Conservation (phyloP, 2,329 filamentous ascomycete genomes). For the Fusarium xyrophilum region DNA sequence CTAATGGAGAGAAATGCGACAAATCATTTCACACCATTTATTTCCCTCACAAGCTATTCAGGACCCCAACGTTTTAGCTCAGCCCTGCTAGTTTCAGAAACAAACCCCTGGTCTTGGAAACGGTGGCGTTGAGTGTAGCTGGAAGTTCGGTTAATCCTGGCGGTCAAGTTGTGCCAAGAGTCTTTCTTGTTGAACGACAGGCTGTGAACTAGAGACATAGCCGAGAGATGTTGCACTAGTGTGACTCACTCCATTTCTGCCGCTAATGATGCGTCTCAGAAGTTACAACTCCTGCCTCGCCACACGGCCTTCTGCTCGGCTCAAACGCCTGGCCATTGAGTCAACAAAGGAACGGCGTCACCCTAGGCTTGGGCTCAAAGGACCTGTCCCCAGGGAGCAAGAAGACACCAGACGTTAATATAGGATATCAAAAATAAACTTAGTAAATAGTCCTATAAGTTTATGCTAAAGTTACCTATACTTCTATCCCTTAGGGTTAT, state of each 20-base stretch:
- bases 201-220: neutral
- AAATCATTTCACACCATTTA: neutral
- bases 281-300: accelerated
- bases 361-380: neutral
- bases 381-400: no score
- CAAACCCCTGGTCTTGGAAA: neutral
- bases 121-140: neutral
- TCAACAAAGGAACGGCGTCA: accelerated
- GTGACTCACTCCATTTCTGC: neutral
- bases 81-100: neutral
- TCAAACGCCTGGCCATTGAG: neutral
- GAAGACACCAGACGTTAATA: no score
- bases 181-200: neutral
- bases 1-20: neutral
- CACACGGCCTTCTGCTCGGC: neutral
- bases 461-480: no score
- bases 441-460: no score
- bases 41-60: neutral
- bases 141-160: neutral
- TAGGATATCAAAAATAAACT: no score
- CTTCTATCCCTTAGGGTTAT: no score
- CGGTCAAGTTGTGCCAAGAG: neutral
- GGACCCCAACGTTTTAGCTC: neutral
- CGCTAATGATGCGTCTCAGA: no score
- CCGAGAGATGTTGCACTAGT: neutral